Evolutionary conservation across 192 early-diverging fungal species (phyloP).

Genomic region (Thoreauomyces humboldtii): DNA sequence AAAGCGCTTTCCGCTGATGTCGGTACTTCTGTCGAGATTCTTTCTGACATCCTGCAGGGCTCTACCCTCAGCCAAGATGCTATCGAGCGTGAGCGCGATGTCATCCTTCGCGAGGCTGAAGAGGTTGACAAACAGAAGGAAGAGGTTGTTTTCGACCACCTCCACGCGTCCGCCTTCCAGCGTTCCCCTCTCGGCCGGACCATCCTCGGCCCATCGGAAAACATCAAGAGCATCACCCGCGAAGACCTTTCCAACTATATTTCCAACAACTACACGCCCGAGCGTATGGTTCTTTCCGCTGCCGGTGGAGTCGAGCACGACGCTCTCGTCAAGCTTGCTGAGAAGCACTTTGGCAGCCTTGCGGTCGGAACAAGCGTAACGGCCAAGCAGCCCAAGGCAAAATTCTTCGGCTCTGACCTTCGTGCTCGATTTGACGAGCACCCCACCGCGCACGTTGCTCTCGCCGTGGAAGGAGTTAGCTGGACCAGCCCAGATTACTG

Average conservation of each 20-base stretch:
- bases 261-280: constrained; percentile 90
- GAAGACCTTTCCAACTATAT: constrained; percentile 87
- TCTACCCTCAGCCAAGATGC: constrained; percentile 77
- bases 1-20: constrained; percentile 89
- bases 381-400: constrained; percentile 55
- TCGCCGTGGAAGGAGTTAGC: constrained; percentile 93
- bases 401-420: constrained; percentile 89
- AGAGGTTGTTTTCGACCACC: constrained; percentile 98
- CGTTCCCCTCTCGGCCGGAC: constrained; percentile 83
- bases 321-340: constrained; percentile 84
- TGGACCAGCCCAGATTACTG: constrained; percentile 97
- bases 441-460: constrained; percentile 91
- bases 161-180: constrained; percentile 95
- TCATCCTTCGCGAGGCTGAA: constrained; percentile 93
- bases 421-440: constrained; percentile 85
- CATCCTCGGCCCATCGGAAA: constrained; percentile 90
- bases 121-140: constrained; percentile 87
- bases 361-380: constrained; percentile 44
- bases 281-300: constrained; percentile 95
- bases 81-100: constrained; percentile 96
- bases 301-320: constrained; percentile 92
- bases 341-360: constrained; percentile 86
- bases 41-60: constrained; percentile 94
- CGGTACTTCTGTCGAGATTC: constrained; percentile 83
- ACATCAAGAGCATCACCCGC: constrained; percentile 87